Conservation (phyloP, 176 grass and related monocot species). For the Cenchrus americanus region DNA sequence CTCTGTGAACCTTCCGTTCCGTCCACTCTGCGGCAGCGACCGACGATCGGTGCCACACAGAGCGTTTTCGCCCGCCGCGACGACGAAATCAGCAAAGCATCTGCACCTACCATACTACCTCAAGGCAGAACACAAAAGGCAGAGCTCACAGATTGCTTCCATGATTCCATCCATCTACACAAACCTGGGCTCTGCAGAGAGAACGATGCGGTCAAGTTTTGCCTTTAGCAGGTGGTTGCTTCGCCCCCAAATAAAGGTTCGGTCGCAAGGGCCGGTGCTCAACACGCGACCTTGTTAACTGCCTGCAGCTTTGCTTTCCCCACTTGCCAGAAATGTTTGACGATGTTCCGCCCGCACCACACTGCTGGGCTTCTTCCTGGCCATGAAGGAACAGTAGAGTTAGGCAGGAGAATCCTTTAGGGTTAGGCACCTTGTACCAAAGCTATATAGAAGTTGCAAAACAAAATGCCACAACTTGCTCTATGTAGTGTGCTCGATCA, state of each 20-base stretch:
- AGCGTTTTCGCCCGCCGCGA: not conserved
- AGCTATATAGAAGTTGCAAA: constrained; percentile 25
- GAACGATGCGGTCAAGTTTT: not conserved
- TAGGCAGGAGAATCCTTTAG: constrained; percentile 55
- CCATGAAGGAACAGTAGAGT: constrained; percentile 36
- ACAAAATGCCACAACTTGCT: not conserved
- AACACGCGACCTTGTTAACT: not conserved
- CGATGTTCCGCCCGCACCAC: constrained; percentile 17
- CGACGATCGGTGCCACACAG: not conserved
- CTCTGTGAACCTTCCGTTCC: constrained; percentile 1
- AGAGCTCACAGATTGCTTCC: not conserved
- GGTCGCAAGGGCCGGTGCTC: constrained; percentile 13
- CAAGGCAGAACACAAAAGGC: not conserved
- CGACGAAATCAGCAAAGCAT: not conserved
- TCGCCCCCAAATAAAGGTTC: constrained; percentile 40
- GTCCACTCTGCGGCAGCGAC: not conserved
- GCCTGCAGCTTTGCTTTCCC: not conserved
- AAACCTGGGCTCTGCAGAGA: not conserved
- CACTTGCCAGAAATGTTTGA: constrained; percentile 36
- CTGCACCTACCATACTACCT: not conserved
- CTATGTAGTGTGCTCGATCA: constrained; percentile 23
- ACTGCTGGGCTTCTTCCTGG: constrained; percentile 27
- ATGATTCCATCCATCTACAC: not conserved
- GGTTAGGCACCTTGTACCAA: constrained; percentile 47
- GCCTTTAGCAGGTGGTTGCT: constrained; percentile 49